These are phyloP conservation scores for Willaertia magna DNA, from an alignment of 208 protist genomes.

Conservation along the genomic window DNA sequence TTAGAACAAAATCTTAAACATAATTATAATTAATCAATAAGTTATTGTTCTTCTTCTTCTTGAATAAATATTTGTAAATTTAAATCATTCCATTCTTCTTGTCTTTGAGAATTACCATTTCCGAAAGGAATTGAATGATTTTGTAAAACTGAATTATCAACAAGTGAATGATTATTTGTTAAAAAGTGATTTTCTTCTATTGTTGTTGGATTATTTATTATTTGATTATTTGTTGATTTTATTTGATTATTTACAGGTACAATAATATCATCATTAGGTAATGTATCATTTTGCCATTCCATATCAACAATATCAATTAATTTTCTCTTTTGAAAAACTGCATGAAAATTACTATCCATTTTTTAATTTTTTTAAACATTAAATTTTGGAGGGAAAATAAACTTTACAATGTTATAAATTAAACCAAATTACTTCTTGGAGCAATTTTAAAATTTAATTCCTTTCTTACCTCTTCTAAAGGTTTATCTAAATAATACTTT, in stretches of 20 bases:
- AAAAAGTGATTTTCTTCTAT: too few species aligned
- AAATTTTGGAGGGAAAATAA: too few species aligned
- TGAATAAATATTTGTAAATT: background rate
- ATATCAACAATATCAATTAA: background rate
- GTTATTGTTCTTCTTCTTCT: background rate
- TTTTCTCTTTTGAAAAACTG: background rate
- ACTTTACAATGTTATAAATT: background rate
- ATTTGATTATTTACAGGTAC: background rate
- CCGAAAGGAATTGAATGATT: background rate
- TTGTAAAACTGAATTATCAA: background rate
- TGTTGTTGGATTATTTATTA: too few species aligned
- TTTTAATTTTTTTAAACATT: background rate
- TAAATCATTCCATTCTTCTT: background rate
- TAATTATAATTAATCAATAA: background rate
- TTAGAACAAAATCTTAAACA: background rate
- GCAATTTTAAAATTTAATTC: background rate
- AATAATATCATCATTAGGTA: background rate
- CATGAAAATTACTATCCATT: background rate
- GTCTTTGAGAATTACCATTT: background rate
- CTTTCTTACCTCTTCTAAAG: background rate
- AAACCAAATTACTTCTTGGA: background rate
- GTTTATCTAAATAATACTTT: background rate
- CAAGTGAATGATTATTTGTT: background rate
- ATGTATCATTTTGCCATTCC: background rate
- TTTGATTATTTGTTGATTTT: background rate